These are phyloP conservation scores for Clarireedia monteithiana DNA, from an alignment of 2,329 filamentous ascomycete genomes.

Conservation along the genomic window DNA sequence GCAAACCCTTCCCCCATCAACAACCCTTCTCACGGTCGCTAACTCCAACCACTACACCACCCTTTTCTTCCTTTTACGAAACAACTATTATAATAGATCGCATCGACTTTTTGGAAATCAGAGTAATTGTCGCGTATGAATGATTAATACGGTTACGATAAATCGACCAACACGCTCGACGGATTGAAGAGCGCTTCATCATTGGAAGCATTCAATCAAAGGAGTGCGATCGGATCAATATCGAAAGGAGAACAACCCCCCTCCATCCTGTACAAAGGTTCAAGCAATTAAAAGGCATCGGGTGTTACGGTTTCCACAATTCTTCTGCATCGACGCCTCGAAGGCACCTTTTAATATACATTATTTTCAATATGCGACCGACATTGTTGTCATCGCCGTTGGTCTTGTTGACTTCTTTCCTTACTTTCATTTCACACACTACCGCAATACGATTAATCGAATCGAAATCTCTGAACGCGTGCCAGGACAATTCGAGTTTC, in stretches of 20 bases:
- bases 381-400: conserved; percentile 23
- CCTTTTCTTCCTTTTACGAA: not conserved
- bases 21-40: conserved; percentile 1
- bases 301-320: not conserved
- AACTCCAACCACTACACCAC: not conserved
- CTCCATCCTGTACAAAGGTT: not conserved
- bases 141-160: not conserved
- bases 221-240: not conserved
- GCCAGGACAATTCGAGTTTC: conserved; percentile 77
- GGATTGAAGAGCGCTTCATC: not conserved
- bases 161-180: not conserved
- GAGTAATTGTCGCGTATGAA: not conserved
- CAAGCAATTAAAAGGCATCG: not conserved
- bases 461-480: conserved; percentile 78
- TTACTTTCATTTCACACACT: conserved; percentile 22
- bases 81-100: not conserved
- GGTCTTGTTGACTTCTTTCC: conserved; percentile 22
- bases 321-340: conserved; percentile 9
- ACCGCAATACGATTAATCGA: conserved; percentile 40
- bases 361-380: conserved; percentile 21
- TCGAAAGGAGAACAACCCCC: not conserved
- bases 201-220: not conserved
- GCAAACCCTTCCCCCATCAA: not conserved
- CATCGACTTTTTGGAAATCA: not conserved
- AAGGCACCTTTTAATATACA: conserved; percentile 17